Conservation (phyloP, 1,284 basidiomycete species). For the Gymnopus androsaceus region DNA sequence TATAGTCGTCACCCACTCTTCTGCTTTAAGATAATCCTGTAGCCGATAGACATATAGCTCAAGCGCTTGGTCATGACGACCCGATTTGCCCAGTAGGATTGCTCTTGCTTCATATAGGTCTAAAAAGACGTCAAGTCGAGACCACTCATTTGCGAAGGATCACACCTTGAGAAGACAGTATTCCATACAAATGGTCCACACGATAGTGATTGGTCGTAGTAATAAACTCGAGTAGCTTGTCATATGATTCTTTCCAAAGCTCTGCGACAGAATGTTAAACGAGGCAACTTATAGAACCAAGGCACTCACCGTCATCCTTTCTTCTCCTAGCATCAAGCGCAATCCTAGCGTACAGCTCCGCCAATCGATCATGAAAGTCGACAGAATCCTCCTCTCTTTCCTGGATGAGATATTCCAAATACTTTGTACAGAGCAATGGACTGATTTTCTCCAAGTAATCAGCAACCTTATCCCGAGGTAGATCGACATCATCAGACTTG, state of each 20-base stretch:
- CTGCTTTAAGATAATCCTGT: conserved; percentile 81
- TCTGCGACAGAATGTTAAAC: conserved; percentile 32
- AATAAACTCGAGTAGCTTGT: conserved; percentile 79
- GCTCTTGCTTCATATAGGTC: conserved; percentile 89
- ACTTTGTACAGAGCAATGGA: conserved; percentile 68
- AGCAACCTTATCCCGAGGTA: conserved; percentile 77
- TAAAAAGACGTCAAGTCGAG: conserved; percentile 25
- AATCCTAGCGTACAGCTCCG: conserved; percentile 80
- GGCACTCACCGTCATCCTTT: conserved; percentile 53
- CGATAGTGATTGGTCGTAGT: conserved; percentile 72
- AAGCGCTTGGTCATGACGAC: conserved; percentile 90
- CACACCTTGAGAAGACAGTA: conserved; percentile 74
- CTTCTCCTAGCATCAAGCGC: conserved; percentile 56
- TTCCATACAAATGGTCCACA: conserved; percentile 78
- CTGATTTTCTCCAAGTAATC: conserved; percentile 78
- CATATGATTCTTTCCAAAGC: conserved; percentile 51
- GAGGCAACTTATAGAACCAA: background rate
- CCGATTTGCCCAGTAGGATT: conserved; percentile 85
- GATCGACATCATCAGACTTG: conserved; percentile 89
- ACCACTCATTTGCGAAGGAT: background rate
- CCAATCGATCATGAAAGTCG: conserved; percentile 85
- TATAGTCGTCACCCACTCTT: conserved; percentile 61
- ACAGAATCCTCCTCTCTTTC: conserved; percentile 70
- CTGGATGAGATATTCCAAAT: conserved; percentile 86
- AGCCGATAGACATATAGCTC: conserved; percentile 90